A percentile compares a stretch with the other conserved stretches of the same genome.
These are phyloP conservation scores for Penicillium sp. DNA, from an alignment of 2,329 filamentous ascomycete genomes.

Conservation along the genomic window DNA sequence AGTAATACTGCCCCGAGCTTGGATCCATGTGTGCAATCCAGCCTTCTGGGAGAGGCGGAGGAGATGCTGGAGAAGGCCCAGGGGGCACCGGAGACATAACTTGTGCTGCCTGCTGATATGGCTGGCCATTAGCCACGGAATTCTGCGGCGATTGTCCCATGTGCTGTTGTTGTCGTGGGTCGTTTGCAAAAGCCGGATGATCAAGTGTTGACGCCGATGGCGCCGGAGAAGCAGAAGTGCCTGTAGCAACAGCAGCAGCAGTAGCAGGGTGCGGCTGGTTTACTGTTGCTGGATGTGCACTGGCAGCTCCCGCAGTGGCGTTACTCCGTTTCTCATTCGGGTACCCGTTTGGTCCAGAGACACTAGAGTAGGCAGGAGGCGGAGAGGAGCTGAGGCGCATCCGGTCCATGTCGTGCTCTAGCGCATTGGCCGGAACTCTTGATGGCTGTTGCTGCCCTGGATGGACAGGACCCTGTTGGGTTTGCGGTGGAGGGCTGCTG, in stretches of 20 bases:
- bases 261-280: conserved; percentile 19
- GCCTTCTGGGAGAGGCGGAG: conserved; percentile 88
- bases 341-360: conserved; percentile 57
- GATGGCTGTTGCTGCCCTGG: conserved; percentile 19
- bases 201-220: conserved; percentile 44
- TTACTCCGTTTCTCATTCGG: conserved; percentile 71
- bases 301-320: conserved; percentile 23
- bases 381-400: conserved; percentile 76
- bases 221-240: conserved; percentile 21
- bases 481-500: conserved; percentile 35
- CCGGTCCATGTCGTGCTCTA: conserved; percentile 81
- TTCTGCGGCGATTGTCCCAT: conserved; percentile 39
- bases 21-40: conserved; percentile 97
- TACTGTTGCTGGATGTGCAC: conserved; percentile 25
- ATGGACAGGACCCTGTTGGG: conserved; percentile 19
- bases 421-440: conserved; percentile 58
- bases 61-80: conserved; percentile 65
- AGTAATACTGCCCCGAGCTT: conserved; percentile 96
- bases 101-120: conserved; percentile 22
- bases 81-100: conserved; percentile 36
- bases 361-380: conserved; percentile 89
- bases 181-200: conserved; percentile 89
- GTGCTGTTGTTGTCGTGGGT: conserved; percentile 52
- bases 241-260: conserved; percentile 13
- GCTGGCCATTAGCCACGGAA: conserved; percentile 28